These are phyloP conservation scores for Diaporthe helianthi DNA, from an alignment of 2,329 filamentous ascomycete genomes.

Conservation along the genomic window DNA sequence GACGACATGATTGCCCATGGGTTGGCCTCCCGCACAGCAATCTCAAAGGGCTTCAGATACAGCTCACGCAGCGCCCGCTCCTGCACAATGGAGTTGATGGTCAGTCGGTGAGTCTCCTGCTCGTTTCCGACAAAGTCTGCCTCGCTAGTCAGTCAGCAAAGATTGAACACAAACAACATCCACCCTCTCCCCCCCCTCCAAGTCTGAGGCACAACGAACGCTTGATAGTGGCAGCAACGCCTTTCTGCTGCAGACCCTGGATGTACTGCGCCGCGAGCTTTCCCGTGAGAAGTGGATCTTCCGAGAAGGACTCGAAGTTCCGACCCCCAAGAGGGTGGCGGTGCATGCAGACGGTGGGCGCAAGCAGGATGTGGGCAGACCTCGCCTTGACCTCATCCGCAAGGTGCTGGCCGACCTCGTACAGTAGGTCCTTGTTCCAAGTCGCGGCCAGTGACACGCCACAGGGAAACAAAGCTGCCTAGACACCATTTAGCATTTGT, in stretches of 20 bases:
- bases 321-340: slow-evolving; percentile 82
- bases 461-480: slow-evolving; percentile 81
- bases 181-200: no score
- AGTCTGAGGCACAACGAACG: slow-evolving; percentile 54
- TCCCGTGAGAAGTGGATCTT: slow-evolving; percentile 80
- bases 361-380: slow-evolving; percentile 76
- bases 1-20: slow-evolving; percentile 75
- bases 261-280: slow-evolving; percentile 76
- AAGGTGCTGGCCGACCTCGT: slow-evolving; percentile 73
- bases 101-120: slow-evolving; percentile 72
- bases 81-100: slow-evolving; percentile 68
- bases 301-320: slow-evolving; percentile 87
- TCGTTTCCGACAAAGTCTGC: slow-evolving; percentile 75
- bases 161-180: slow-evolving; percentile 25
- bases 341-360: slow-evolving; percentile 82
- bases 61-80: slow-evolving; percentile 73
- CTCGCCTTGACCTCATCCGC: slow-evolving; percentile 76
- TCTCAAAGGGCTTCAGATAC: slow-evolving; percentile 78
- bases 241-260: slow-evolving; percentile 74
- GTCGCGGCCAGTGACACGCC: slow-evolving; percentile 80
- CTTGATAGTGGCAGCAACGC: slow-evolving; percentile 80
- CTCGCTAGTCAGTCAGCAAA: slow-evolving; percentile 29
- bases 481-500: slow-evolving; percentile 34
- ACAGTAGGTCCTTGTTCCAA: slow-evolving; percentile 76
- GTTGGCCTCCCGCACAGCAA: slow-evolving; percentile 72